These are phyloP conservation scores for Plenodomus lindquistii DNA, from an alignment of 2,329 filamentous ascomycete genomes.

Conservation along the genomic window DNA sequence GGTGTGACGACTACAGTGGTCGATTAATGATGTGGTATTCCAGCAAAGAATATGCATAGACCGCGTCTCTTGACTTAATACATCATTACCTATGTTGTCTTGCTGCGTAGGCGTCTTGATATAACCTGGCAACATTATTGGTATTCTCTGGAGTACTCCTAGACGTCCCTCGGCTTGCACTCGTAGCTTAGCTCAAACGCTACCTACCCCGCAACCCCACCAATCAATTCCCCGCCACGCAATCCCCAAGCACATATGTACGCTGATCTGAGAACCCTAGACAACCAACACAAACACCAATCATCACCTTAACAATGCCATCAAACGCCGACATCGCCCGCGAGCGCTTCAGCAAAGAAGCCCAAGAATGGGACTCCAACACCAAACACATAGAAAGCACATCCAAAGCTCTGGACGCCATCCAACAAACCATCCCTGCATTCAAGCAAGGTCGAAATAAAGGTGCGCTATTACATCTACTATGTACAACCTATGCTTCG, in stretches of 20 bases:
- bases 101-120: too few species aligned
- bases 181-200: neutral
- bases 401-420: constrained; percentile 50
- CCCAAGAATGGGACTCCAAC: constrained; percentile 59
- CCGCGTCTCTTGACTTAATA: too few species aligned
- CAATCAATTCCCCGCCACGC: neutral
- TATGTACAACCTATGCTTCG: neutral
- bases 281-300: too few species aligned
- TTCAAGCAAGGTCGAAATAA: constrained; percentile 35
- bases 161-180: too few species aligned
- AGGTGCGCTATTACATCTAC: constrained; percentile 15
- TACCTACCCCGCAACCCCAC: neutral
- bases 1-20: too few species aligned
- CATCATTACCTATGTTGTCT: too few species aligned
- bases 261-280: too few species aligned
- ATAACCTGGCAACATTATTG: too few species aligned
- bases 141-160: too few species aligned
- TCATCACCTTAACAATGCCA: constrained; percentile 2
- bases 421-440: constrained; percentile 47
- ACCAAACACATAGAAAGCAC: constrained; percentile 54
- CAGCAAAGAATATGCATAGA: too few species aligned
- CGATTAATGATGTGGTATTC: too few species aligned
- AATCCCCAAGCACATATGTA: too few species aligned
- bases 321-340: constrained; percentile 39
- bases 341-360: constrained; percentile 59